Base-by-base conservation (phyloP, 352 stramenopile genomes). In the Pythium vanterpoolii region DNA sequence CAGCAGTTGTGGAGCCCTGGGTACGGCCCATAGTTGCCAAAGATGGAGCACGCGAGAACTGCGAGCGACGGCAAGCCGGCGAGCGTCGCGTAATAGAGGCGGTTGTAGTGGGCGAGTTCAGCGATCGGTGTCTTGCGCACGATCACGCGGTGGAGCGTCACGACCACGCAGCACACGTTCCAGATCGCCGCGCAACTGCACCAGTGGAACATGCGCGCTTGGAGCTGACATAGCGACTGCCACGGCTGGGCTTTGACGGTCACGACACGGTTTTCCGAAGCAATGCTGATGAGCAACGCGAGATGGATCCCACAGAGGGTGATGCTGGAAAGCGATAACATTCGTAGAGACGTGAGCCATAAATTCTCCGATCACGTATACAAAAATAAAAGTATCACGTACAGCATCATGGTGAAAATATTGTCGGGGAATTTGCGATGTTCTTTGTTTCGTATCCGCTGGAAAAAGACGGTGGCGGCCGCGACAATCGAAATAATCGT, bases 391-490 rank as follows among this genome's bases (percentile, higher is more conserved):
- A n/a, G n/a, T n/a, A n/a, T n/a, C 19, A 60, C 68, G 21, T 64
- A 76, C 66, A 73, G 61, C n/a, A 62, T 33, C 43, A 68, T 59
- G 4, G 54, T 63, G 49, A 76, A 73, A 26, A 67, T 62, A 18
- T 64, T 76, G 42, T 76, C 64, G 4, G 69, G 69, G 47, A 73
- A 76, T 45, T 64, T 71, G 61, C 56, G 65, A 30, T 69, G 59
- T 42, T 73, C 65, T 11, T 64, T 49, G 13, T 64, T 69, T 4
- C 44, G 64, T 60, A 74, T 59, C 42, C 66, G 69, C 27, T 60
- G 66, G 38, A 46, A 64, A 38, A 76, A 52, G 13, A 76, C 62
- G 28, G 55, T 48, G 2, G 46, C 38, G 14, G 65, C 65, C n/a
- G 61, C 61, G 10, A 59, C 26, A 36, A 73, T 49, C 24, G 68